Evolutionary conservation across 2,329 filamentous ascomycete genomes (phyloP), one percentile per base, ranked within the genome.

Genomic region (Ustilaginoidea virens): DNA sequence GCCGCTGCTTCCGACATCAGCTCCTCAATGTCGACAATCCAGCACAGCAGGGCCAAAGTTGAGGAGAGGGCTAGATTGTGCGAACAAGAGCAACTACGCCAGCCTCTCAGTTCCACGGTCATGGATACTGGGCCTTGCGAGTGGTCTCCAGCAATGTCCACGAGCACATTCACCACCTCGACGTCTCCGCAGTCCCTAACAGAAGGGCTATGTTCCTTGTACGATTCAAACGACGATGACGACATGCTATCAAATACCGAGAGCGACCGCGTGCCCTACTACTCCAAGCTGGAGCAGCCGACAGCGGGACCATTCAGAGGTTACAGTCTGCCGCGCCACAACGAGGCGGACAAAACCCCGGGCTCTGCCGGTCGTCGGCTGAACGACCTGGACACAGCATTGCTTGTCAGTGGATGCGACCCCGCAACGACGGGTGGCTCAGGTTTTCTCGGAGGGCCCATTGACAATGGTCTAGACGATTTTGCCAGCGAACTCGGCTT

Each of bases 401-500:
- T 41, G n/a, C 30, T 52, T n/a, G 30, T 51, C 14, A 33, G 45
- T 5, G 31, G 33, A 8, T 24, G 32, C 7, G 40, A 44, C 17
- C 35, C 38, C 11, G 36, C 32, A 13, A 29, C 42, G 5, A 17
- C 38, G 4, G 29, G 30, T 22, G 38, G 38, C 31, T 25, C 31
- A 25, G 40, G 45, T 34, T 36, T 54, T 11, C 43, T 59, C 3
- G 48, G 46, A 7, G 39, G 44, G 22, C 53, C 52, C 3, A 45
- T 49, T 23, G 52, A 56, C 27, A 45, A 48, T 4, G 52, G 50
- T 14, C 39, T 60, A 5, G 55, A 58, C 26, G 52, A 58, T 31
- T 55, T 60, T 36, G 50, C 45, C 23, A 50, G 37, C 28, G 66
- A 69, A 42, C 48, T 69, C 35, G 54, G 60, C 30, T 69, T 64